A percentile compares a stretch with the other conserved stretches of the same genome.
phyloP scores from a whole-genome alignment of 805 yeast genomes.

The Nakazawaea siamensis region DNA sequence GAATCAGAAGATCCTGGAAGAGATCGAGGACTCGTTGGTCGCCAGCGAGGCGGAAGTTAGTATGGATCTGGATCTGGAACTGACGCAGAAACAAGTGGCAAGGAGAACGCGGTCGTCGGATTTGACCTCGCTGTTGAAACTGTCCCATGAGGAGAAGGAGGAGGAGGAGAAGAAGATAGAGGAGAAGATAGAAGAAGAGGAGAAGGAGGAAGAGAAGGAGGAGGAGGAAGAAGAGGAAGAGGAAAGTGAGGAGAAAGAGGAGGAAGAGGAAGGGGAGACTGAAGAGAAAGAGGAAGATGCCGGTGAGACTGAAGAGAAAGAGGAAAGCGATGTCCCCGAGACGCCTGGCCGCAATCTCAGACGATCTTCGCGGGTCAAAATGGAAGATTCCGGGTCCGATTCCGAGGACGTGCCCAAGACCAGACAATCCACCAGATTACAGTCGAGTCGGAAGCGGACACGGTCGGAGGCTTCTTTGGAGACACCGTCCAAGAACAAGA shows the following conservation, averaged over 20 bases:
- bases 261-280: slow-evolving; percentile 6
- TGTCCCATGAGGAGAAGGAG: slow-evolving; percentile 9
- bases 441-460: slow-evolving; percentile 15
- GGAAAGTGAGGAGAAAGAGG: slow-evolving; percentile 7
- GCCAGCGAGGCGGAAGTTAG: too few species aligned
- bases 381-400: slow-evolving; percentile 1
- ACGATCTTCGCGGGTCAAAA: too few species aligned
- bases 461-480: slow-evolving; percentile 12
- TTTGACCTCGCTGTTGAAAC: too few species aligned
- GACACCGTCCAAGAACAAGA: slow-evolving; percentile 26
- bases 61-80: too few species aligned
- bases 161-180: slow-evolving; percentile 10
- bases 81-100: too few species aligned
- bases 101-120: too few species aligned
- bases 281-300: slow-evolving; percentile 4
- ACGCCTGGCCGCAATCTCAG: too few species aligned
- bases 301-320: slow-evolving; percentile 6
- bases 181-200: slow-evolving; percentile 10
- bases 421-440: slow-evolving; percentile 2
- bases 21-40: too few species aligned
- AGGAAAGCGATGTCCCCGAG: slow-evolving; percentile 3
- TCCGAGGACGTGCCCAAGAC: slow-evolving; percentile 5
- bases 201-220: slow-evolving; percentile 2
- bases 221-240: slow-evolving; percentile 8
- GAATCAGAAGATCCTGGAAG: not conserved